Evolutionary conservation across 441 rosid genomes (phyloP), one percentile per base, ranked within the genome.

Genomic region (Gossypium schwendimanii): DNA sequence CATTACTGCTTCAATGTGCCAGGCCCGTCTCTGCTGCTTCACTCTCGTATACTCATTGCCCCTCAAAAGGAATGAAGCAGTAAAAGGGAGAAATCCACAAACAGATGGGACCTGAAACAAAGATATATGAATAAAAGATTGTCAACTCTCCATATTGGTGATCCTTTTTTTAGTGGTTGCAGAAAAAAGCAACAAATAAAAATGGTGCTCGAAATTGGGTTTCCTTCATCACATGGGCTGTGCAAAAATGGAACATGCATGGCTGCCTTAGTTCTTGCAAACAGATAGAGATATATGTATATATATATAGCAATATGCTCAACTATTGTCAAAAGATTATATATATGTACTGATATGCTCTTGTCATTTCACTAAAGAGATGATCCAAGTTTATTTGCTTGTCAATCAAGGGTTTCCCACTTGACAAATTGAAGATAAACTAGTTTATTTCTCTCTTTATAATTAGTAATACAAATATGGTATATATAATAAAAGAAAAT

Each of bases 171-270:
- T 31, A 31, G 33, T 31, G 33, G 33, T 31, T 31, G 33, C 33
- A 31, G 33, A 31, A 31, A 31, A 31, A 31, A 31, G 33, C 33
- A 31, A 31, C 33, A 31, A 31, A 31, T 31, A 31, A 31, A 4
- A 31, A 31, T 0, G 59, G 5, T 54, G 59, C 59, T 54, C 20
- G 59, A 24, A 18, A 54, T 31, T 20, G 59, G 59, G 59, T 54
- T 54, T 54, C 59, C 33, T 31, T 31, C 31, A 54, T 70, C 87
- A 80, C 84, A 79, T 81, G 85, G 82, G 76, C 10, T 84, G 78
- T 71, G 78, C 70, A 53, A 62, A 63, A 76, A 58, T 60, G 69
- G 67, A 50, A 15, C 55, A 50, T 49, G 20, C 54, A 49, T 49
- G 20, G 54, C 20, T 49, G 15, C 20, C 54, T 49, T 49, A n/a